Conservation (phyloP, 2,329 filamentous ascomycete species). For the Verticillium albo-atrum region DNA sequence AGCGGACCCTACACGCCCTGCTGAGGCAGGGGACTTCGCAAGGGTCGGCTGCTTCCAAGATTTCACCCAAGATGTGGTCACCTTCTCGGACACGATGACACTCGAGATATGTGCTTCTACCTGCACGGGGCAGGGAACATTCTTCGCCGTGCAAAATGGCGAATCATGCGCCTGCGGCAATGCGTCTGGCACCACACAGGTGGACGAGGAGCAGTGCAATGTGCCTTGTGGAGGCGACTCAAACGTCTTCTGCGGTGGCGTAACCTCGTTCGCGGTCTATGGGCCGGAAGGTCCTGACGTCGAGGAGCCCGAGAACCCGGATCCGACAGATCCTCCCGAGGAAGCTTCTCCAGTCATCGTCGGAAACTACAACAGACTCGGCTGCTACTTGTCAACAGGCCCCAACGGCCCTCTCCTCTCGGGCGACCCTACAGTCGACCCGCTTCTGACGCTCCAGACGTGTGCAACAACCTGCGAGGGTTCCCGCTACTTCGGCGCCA, state of each 20-base stretch:
- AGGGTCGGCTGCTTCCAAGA: neutral
- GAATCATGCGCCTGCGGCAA: slow-evolving; percentile 30
- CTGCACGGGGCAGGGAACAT: neutral
- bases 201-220: slow-evolving; percentile 21
- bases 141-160: neutral
- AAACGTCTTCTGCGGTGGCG: slow-evolving; percentile 27
- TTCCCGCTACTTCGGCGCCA: neutral
- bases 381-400: neutral
- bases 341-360: neutral
- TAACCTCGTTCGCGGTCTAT: slow-evolving; percentile 27
- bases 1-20: neutral
- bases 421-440: neutral
- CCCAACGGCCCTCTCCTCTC: neutral
- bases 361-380: neutral
- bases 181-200: slow-evolving; percentile 18
- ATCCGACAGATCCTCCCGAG: neutral
- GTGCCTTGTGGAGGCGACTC: slow-evolving; percentile 27
- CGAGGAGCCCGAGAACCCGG: neutral
- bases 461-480: neutral
- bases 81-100: neutral
- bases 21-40: neutral
- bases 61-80: neutral
- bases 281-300: slow-evolving; percentile 19
- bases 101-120: neutral
- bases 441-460: neutral